Base-by-base conservation (phyloP, 2,329 filamentous ascomycete species). In the Hypoxylon sp. region DNA sequence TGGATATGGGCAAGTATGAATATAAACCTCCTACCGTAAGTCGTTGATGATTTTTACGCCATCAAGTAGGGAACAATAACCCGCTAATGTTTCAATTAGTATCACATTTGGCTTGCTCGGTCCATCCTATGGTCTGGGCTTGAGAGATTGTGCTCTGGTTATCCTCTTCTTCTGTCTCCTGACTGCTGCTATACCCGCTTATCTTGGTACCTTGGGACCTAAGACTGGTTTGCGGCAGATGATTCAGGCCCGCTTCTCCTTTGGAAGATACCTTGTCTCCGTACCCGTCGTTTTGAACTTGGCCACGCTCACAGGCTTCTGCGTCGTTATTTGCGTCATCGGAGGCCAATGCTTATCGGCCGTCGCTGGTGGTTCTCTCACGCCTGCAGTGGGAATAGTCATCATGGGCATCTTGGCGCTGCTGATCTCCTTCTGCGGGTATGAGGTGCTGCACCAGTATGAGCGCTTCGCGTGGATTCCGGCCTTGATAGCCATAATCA, bases 221-320 rank as follows among this genome's bases (percentile, higher is more conserved):
- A 85, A 84, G 75, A 89, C 87, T 8, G 88, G 88, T 43, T 85
- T 90, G 82, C 82, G 88, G 14, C 88, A 90, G 75, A 88, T 90
- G 82, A 84, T 90, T 6, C 87, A 88, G 69, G 88, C 88, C 3
- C 81, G 88, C 21, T 90, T 85, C 75, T 85, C 84, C 41, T 91
- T 89, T 73, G 87, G 86, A 16, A 81, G 84, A 41, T 89, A 88
- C 71, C 78, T 87, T 19, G 85, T 88, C 32, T 85, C 83, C 0
- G 74, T 90, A n/a, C 83, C 87, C 1, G 84, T 89, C 2, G 73
- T 90, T 8, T 79, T 90, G 63, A 90, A 90, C 71, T 79, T 90
- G 23, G 87, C 87, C 12, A 90, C 87, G 0, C 79, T 90, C 2
- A 85, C 83, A 3, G 87, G 87, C n/a, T 90, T 90, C 78, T 85